phyloP scores from a whole-genome alignment of 805 yeast genomes.

The Kodamaea fukazawae region DNA sequence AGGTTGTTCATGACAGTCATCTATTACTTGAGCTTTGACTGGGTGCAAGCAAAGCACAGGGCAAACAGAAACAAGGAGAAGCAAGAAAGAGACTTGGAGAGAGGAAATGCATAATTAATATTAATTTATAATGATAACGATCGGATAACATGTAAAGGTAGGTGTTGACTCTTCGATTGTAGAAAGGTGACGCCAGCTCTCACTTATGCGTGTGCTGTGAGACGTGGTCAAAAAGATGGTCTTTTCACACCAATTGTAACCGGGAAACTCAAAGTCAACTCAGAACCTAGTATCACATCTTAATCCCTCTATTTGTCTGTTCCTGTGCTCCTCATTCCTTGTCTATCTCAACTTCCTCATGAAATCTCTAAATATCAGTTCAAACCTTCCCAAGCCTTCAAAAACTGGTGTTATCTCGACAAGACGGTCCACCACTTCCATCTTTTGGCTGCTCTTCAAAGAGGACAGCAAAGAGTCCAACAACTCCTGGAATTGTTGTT shows the following conservation, averaged over 20 bases:
- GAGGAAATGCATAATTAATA: conserved; percentile 2
- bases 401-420: conserved; percentile 51
- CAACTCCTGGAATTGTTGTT: conserved; percentile 34
- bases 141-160: too few species aligned
- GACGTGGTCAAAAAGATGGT: too few species aligned
- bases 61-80: conserved; percentile 1
- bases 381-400: conserved; percentile 49
- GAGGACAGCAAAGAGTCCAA: conserved; percentile 42
- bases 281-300: too few species aligned
- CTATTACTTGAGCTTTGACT: conserved; percentile 37
- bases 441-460: conserved; percentile 34
- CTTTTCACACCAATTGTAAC: too few species aligned
- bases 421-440: conserved; percentile 47
- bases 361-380: conserved; percentile 49
- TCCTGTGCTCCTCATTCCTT: neutral
- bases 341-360: conserved; percentile 41
- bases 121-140: neutral
- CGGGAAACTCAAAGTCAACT: too few species aligned
- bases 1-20: conserved; percentile 41
- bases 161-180: too few species aligned
- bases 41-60: conserved; percentile 30
- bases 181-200: too few species aligned
- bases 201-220: too few species aligned
- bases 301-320: too few species aligned
- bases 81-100: conserved; percentile 17